Conservation (phyloP, 176 grass and related monocot genomes). For the Dactylis glomerata region DNA sequence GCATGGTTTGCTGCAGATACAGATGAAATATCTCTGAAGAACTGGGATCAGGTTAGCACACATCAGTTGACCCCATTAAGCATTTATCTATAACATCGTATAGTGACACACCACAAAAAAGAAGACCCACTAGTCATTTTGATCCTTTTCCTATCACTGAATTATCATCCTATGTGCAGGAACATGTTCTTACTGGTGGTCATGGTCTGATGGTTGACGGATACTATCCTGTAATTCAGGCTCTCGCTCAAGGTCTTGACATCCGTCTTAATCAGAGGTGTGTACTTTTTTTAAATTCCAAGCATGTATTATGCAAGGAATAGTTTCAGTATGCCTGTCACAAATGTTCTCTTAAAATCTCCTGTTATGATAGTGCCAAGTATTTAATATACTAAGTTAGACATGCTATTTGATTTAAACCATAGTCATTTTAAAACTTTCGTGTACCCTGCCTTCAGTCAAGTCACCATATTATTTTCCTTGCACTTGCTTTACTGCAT, state of each 20-base stretch:
- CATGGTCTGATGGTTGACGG: conserved; percentile 99
- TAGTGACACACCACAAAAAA: neutral
- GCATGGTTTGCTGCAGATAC: conserved; percentile 98
- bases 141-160: neutral
- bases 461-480: neutral
- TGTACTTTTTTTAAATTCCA: neutral
- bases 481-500: neutral
- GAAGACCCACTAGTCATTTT: no score
- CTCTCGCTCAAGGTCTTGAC: conserved; percentile 72
- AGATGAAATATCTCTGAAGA: conserved; percentile 91
- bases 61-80: neutral
- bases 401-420: neutral
- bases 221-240: conserved; percentile 87
- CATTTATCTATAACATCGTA: neutral
- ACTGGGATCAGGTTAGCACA: conserved; percentile 83
- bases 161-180: conserved; percentile 34
- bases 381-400: neutral
- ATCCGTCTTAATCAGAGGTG: conserved; percentile 85
- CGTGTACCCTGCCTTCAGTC: neutral
- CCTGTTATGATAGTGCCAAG: neutral
- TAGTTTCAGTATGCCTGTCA: neutral
- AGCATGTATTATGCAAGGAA: neutral
- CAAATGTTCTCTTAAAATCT: neutral
- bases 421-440: neutral
- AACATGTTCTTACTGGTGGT: conserved; percentile 87